Conservation (phyloP, 805 yeast genomes). For the Blastobotrys americana region DNA sequence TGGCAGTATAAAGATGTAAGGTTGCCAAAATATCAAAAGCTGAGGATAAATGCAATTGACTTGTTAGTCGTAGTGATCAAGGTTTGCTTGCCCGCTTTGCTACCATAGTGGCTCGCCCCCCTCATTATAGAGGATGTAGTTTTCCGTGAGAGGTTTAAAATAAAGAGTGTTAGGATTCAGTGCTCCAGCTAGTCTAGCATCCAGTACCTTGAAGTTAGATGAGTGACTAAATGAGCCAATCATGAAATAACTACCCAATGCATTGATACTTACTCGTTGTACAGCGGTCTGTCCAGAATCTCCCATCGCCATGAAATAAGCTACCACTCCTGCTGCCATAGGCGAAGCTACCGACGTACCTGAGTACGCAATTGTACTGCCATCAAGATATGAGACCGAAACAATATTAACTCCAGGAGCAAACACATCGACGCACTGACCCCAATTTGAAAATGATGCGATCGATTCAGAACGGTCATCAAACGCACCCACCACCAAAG, state of each 20-base stretch:
- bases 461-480: constrained; percentile 64
- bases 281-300: constrained; percentile 18
- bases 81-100: neutral
- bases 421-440: constrained; percentile 79
- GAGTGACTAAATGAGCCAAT: too few relatives aligned
- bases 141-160: constrained; percentile 23
- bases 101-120: constrained; percentile 26
- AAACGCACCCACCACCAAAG: constrained; percentile 82
- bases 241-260: too few relatives aligned
- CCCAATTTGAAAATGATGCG: constrained; percentile 86
- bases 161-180: constrained; percentile 16
- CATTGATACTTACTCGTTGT: constrained; percentile 12
- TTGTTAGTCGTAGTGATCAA: neutral
- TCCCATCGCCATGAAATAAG: constrained; percentile 50
- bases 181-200: constrained; percentile 11
- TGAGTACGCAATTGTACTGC: constrained; percentile 15
- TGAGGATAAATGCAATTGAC: too few relatives aligned
- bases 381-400: constrained; percentile 34
- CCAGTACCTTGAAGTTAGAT: constrained; percentile 8
- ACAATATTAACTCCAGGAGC: constrained; percentile 82
- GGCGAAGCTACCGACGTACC: constrained; percentile 98
- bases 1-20: too few relatives aligned
- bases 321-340: constrained; percentile 81
- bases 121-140: constrained; percentile 21
- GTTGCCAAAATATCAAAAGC: too few relatives aligned